phyloP scores from a whole-genome alignment of 495 filamentous ascomycete species.

The Beverwykella pulmonaria region DNA sequence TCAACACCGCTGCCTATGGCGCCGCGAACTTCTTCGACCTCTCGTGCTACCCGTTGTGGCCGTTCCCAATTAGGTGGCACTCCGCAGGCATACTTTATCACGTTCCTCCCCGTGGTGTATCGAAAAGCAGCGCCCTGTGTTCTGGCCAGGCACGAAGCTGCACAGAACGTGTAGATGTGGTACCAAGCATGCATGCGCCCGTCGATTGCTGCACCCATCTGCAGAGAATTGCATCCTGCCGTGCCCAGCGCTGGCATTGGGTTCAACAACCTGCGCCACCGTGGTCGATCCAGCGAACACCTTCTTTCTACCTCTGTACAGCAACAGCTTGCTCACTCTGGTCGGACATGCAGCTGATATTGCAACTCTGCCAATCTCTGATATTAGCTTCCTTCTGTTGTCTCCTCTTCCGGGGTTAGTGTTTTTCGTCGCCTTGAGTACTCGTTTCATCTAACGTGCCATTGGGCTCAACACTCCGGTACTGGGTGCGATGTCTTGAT shows the following conservation, averaged over 20 bases:
- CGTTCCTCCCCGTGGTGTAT: background rate
- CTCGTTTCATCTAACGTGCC: constrained; percentile 48
- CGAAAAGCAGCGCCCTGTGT: background rate
- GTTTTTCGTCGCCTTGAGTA: constrained; percentile 55
- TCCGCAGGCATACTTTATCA: background rate
- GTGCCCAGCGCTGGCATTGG: constrained; percentile 9
- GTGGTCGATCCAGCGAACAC: background rate
- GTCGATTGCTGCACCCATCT: constrained; percentile 16
- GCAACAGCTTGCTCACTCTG: constrained; percentile 22
- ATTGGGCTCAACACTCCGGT: constrained; percentile 46
- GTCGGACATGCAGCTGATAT: constrained; percentile 33
- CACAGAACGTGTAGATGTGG: background rate
- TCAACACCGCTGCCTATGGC: background rate
- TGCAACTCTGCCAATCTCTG: constrained; percentile 25
- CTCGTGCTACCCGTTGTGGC: constrained; percentile 24
- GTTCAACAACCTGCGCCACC: too few species aligned
- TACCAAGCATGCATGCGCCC: background rate
- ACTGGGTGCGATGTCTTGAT: constrained; percentile 48
- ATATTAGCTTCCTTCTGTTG: constrained; percentile 38
- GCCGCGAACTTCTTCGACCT: background rate
- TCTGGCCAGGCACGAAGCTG: constrained; percentile 14
- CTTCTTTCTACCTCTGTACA: constrained; percentile 4
- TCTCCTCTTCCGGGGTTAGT: constrained; percentile 54
- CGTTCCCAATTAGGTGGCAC: constrained; percentile 26
- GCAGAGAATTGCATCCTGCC: constrained; percentile 15